phyloP scores from a whole-genome alignment of 371 early-diverging fungal genomes.

The Choanephora cucurbitarum region DNA sequence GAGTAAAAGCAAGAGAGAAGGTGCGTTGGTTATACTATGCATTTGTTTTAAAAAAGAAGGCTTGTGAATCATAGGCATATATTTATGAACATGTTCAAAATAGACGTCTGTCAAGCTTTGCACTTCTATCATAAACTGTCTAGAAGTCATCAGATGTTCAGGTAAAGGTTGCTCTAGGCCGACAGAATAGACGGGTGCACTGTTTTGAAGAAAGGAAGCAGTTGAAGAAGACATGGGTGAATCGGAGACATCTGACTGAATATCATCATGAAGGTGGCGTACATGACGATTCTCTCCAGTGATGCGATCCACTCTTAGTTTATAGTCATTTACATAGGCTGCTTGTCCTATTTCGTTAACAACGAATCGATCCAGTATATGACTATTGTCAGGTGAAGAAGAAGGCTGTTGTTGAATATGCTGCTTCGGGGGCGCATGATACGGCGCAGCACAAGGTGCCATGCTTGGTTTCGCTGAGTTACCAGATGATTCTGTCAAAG shows the following conservation, averaged over 20 bases:
- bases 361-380: slow-evolving; percentile 27
- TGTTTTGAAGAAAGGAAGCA: slow-evolving; percentile 3
- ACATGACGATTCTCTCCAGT: slow-evolving; percentile 13
- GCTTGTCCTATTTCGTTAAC: slow-evolving; percentile 52
- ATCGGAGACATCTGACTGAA: slow-evolving; percentile 26
- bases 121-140: slow-evolving; percentile 12
- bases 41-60: slow-evolving; percentile 55
- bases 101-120: slow-evolving; percentile 40
- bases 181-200: background rate
- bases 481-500: no score
- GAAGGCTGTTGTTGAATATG: slow-evolving; percentile 23
- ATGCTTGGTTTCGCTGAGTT: no score
- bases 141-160: slow-evolving; percentile 17
- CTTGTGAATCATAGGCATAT: slow-evolving; percentile 62
- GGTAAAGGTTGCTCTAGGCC: slow-evolving; percentile 17
- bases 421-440: background rate
- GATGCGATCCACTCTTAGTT: slow-evolving; percentile 35
- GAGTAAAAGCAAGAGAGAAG: slow-evolving; percentile 56
- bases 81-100: slow-evolving; percentile 61
- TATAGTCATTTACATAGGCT: slow-evolving; percentile 38
- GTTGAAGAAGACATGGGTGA: slow-evolving; percentile 20
- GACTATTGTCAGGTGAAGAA: slow-evolving; percentile 16
- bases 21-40: slow-evolving; percentile 39
- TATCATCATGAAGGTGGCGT: slow-evolving; percentile 12
- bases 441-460: no score